Percentiles rank a stretch among this genome's conserved stretches.
Conservation (phyloP, 1,139 yeast genomes). For the Protomyces macrosporus region DNA sequence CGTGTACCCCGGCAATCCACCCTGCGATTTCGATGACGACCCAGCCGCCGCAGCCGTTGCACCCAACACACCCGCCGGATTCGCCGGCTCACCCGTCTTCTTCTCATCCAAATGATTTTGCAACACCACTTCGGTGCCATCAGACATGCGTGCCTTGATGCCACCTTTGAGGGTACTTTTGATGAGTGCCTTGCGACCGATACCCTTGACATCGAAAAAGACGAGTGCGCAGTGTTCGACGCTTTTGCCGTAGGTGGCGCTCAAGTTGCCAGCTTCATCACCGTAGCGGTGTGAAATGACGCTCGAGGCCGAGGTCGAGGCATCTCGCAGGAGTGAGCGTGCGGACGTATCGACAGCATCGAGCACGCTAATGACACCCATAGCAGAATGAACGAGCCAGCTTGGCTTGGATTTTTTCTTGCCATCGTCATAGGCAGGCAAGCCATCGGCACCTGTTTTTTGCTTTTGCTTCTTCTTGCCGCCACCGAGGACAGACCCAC, state of each 20-base stretch:
- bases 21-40: background rate
- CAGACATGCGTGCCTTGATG: conserved; percentile 21
- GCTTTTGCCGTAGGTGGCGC: conserved; percentile 8
- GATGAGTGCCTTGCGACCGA: conserved; percentile 21
- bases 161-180: conserved; percentile 17
- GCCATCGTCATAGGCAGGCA: background rate
- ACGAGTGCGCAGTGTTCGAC: conserved; percentile 24
- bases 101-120: background rate
- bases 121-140: conserved; percentile 20
- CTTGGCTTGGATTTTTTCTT: conserved; percentile 8
- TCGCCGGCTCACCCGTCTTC: background rate
- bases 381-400: conserved; percentile 50
- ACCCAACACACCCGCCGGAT: background rate
- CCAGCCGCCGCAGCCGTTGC: background rate
- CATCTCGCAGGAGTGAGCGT: conserved; percentile 31
- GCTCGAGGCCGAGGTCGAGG: conserved; percentile 5
- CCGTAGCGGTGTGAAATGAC: conserved; percentile 25
- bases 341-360: conserved; percentile 72
- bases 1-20: background rate
- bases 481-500: conserved; percentile 1
- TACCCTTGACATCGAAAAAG: conserved; percentile 25
- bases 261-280: conserved; percentile 19
- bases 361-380: conserved; percentile 46
- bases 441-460: background rate
- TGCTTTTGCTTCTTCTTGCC: background rate